Evolutionary conservation across 1,284 basidiomycete species (phyloP).

Genomic region (Cutaneotrichosporon curvatum): DNA sequence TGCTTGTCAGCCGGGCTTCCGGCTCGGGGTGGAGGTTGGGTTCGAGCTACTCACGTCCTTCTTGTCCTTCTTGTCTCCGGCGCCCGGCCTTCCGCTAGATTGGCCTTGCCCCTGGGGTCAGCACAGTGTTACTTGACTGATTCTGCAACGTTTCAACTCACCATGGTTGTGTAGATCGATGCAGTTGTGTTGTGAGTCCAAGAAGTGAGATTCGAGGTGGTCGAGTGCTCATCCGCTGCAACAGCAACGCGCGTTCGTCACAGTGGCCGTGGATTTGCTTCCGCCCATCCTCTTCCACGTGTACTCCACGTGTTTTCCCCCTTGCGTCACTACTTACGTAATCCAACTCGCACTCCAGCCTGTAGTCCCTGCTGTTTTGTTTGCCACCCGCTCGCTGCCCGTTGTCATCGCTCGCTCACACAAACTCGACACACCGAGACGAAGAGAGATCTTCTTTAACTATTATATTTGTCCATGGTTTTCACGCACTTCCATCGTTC

Average conservation of each 20-base stretch:
- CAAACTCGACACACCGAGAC: background rate
- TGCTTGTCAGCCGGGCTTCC: slow-evolving; percentile 10
- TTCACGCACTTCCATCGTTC: too few relatives aligned
- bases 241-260: too few relatives aligned
- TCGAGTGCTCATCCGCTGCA: too few relatives aligned
- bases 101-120: slow-evolving; percentile 66
- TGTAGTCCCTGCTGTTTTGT: background rate
- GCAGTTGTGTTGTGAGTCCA: too few relatives aligned
- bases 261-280: too few relatives aligned
- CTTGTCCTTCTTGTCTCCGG: slow-evolving; percentile 53
- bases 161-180: slow-evolving; percentile 11
- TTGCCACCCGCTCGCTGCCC: background rate
- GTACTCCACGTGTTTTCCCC: background rate
- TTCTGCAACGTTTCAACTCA: background rate
- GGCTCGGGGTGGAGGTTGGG: too few relatives aligned
- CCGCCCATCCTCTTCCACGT: too few relatives aligned
- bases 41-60: slow-evolving; percentile 48
- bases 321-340: too few relatives aligned
- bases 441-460: background rate
- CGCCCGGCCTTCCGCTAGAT: slow-evolving; percentile 52
- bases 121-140: background rate
- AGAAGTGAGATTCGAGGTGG: too few relatives aligned
- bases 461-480: too few relatives aligned
- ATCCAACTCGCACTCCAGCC: background rate
- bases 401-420: slow-evolving; percentile 1